A percentile compares a stretch with the other conserved stretches of the same genome.
Evolutionary conservation across 106 monocot genomes (phyloP).

Genomic region (Dendrobium officinale): DNA sequence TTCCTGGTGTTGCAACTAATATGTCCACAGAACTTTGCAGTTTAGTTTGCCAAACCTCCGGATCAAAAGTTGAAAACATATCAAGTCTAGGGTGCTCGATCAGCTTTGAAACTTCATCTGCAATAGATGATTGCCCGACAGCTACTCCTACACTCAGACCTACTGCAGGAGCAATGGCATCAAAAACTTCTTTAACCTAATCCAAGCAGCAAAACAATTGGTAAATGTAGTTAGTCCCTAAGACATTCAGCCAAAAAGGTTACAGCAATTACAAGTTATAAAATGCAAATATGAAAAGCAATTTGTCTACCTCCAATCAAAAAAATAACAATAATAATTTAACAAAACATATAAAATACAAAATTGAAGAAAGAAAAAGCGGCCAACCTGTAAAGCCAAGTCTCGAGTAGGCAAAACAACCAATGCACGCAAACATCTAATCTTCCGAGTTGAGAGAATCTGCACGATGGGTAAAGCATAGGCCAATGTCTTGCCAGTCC

Average conservation of each 20-base stretch:
- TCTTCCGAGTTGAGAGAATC: slow-evolving; percentile 51
- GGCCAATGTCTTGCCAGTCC: slow-evolving; percentile 91
- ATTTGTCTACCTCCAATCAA: background rate
- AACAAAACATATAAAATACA: background rate
- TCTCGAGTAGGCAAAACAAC: slow-evolving; percentile 89
- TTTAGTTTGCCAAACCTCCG: slow-evolving; percentile 38
- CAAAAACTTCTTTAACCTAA: slow-evolving; percentile 89
- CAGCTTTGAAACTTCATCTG: slow-evolving; percentile 63
- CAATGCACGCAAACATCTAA: slow-evolving; percentile 71
- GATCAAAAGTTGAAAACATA: slow-evolving; percentile 49
- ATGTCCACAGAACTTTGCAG: slow-evolving; percentile 75
- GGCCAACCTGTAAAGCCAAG: slow-evolving; percentile 63
- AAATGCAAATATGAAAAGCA: background rate
- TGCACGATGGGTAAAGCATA: slow-evolving; percentile 98
- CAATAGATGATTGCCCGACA: slow-evolving; percentile 90
- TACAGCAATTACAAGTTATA: background rate
- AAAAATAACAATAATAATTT: background rate
- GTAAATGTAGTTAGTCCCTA: background rate
- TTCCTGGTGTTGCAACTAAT: slow-evolving; percentile 91
- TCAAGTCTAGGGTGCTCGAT: slow-evolving; percentile 53
- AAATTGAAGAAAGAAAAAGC: background rate
- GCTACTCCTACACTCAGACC: slow-evolving; percentile 79
- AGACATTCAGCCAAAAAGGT: no score
- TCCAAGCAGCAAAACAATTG: slow-evolving; percentile 9
- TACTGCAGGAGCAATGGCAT: slow-evolving; percentile 71